phyloP scores from a whole-genome alignment of 2,329 filamentous ascomycete genomes.

The Tolypocladium inflatum region DNA sequence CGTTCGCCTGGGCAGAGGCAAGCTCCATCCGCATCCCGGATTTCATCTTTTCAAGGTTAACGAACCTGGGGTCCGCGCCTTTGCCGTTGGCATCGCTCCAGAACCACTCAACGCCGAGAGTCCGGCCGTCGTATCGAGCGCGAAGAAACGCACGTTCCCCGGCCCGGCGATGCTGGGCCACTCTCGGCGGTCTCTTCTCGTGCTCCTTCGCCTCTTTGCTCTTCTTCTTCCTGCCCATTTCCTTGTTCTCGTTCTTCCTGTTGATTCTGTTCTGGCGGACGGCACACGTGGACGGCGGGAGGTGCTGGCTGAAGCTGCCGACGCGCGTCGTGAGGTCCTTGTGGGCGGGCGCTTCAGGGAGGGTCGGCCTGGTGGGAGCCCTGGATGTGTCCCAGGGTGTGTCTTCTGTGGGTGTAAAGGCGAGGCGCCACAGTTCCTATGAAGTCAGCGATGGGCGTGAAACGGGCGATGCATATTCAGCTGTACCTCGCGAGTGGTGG shows the following conservation, averaged over 20 bases:
- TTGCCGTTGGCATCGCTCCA: constrained; percentile 2
- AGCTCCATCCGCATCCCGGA: background rate
- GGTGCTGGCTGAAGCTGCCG: background rate
- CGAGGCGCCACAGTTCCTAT: too few species aligned
- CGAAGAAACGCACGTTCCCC: background rate
- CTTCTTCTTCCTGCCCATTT: background rate
- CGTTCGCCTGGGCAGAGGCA: background rate
- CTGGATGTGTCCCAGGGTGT: background rate
- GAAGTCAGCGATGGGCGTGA: too few species aligned
- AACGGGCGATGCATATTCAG: too few species aligned
- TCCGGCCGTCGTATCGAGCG: background rate
- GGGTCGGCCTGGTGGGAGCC: background rate
- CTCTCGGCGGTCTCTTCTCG: background rate
- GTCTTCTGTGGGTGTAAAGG: background rate
- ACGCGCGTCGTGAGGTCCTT: background rate
- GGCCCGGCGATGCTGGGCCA: background rate
- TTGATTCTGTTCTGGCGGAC: background rate
- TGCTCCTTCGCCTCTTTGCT: background rate
- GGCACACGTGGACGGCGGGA: background rate
- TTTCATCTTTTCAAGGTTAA: background rate
- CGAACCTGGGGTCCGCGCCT: background rate
- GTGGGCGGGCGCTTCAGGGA: background rate
- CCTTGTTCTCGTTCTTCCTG: background rate
- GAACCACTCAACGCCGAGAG: constrained; percentile 1
- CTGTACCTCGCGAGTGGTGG: background rate